A percentile compares a stretch with the other conserved stretches of the same genome.
phyloP scores from a whole-genome alignment of 805 yeast species.

The Wickerhamiella kazuoi region DNA sequence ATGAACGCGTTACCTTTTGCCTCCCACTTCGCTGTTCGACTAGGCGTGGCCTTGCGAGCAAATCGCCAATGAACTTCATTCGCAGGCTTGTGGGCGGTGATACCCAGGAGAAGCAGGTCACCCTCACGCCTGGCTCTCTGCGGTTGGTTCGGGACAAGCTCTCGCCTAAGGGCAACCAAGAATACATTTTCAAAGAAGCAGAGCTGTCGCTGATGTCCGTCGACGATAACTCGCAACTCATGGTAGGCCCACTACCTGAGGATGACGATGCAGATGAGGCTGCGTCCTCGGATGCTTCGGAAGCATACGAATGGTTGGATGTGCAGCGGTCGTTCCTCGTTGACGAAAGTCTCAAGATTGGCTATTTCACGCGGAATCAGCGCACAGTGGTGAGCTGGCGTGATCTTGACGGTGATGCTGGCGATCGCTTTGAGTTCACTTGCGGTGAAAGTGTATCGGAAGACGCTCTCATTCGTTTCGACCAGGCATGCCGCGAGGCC shows the following conservation, averaged over 20 bases:
- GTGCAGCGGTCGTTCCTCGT: conserved; percentile 53
- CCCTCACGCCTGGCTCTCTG: conserved; percentile 65
- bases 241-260: conserved; percentile 46
- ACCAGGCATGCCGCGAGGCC: conserved; percentile 44
- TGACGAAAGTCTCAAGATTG: conserved; percentile 39
- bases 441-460: conserved; percentile 38
- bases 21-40: too few species aligned
- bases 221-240: conserved; percentile 49
- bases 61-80: conserved; percentile 2
- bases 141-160: conserved; percentile 53
- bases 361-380: conserved; percentile 37
- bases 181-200: conserved; percentile 56
- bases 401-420: conserved; percentile 71
- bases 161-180: conserved; percentile 76
- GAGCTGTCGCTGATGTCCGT: conserved; percentile 51
- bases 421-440: conserved; percentile 67
- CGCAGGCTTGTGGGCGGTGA: conserved; percentile 1
- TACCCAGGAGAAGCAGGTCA: conserved; percentile 34
- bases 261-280: conserved; percentile 36
- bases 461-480: conserved; percentile 39
- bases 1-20: too few species aligned
- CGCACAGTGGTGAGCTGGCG: conserved; percentile 54
- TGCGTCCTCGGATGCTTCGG: conserved; percentile 26
- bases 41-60: too few species aligned
- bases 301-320: conserved; percentile 15